These are phyloP conservation scores for Pestalotiopsis sp. DNA, from an alignment of 2,329 filamentous ascomycete species.

Conservation along the genomic window DNA sequence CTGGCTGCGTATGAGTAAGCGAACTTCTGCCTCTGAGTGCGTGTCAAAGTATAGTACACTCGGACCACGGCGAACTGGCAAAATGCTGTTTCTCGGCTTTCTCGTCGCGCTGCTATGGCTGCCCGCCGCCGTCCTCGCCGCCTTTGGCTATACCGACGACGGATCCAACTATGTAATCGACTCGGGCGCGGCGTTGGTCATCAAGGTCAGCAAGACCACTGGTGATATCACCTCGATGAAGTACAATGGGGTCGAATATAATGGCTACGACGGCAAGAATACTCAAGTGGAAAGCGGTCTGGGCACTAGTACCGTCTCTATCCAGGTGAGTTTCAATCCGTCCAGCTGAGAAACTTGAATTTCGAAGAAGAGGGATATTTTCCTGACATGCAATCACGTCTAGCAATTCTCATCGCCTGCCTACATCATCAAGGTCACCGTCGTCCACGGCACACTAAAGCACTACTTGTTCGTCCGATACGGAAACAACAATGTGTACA, in stretches of 20 bases:
- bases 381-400: too few species aligned
- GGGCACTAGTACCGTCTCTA: conserved; percentile 30
- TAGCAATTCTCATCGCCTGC: conserved; percentile 19
- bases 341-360: too few species aligned
- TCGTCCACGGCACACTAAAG: conserved; percentile 33
- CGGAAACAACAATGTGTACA: conserved; percentile 39
- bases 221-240: conserved; percentile 34
- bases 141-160: conserved; percentile 39
- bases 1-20: not conserved
- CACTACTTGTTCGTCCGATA: conserved; percentile 36
- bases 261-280: conserved; percentile 15
- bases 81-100: conserved; percentile 27
- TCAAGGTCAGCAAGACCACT: conserved; percentile 34
- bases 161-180: conserved; percentile 39
- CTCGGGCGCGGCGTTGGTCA: conserved; percentile 30
- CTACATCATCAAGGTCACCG: conserved; percentile 35
- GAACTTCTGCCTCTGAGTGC: not conserved
- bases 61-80: not conserved
- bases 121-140: conserved; percentile 32
- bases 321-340: conserved; percentile 13
- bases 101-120: conserved; percentile 26
- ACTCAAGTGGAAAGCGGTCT: conserved; percentile 32
- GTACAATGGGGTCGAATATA: conserved; percentile 14
- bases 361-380: too few species aligned
- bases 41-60: too few species aligned